Evolutionary conservation across 2,329 filamentous ascomycete genomes (phyloP).

Genomic region (Septoria linicola): DNA sequence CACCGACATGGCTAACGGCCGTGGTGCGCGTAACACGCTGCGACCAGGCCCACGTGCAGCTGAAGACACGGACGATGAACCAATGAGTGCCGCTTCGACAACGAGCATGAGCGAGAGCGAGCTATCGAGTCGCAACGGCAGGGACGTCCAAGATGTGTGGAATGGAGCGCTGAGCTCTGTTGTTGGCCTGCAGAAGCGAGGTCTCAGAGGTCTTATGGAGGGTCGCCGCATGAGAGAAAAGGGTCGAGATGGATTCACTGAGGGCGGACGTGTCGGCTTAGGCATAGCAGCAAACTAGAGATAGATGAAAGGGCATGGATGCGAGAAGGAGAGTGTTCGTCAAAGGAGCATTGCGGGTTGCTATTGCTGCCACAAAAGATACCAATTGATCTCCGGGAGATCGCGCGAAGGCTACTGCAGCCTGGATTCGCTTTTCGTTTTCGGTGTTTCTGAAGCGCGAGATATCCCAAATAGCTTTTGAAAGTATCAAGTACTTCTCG

Average conservation of each 20-base stretch:
- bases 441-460: neutral
- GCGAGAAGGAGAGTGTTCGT: neutral
- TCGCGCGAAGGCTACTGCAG: too few relatives aligned
- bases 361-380: slow-evolving; percentile 1
- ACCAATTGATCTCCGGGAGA: neutral
- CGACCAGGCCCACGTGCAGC: slow-evolving; percentile 37
- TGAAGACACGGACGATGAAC: slow-evolving; percentile 39
- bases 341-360: neutral
- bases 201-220: slow-evolving; percentile 90
- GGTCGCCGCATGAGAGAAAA: slow-evolving; percentile 80
- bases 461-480: slow-evolving; percentile 5
- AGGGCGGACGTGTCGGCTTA: slow-evolving; percentile 38
- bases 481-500: too few relatives aligned
- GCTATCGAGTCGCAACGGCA: slow-evolving; percentile 40
- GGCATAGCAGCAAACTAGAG: slow-evolving; percentile 34
- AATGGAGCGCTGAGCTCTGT: slow-evolving; percentile 78
- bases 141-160: slow-evolving; percentile 67
- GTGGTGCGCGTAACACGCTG: slow-evolving; percentile 38
- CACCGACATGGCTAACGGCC: slow-evolving; percentile 48
- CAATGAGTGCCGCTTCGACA: slow-evolving; percentile 38
- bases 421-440: neutral
- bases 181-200: slow-evolving; percentile 92
- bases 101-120: slow-evolving; percentile 38
- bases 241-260: slow-evolving; percentile 41
- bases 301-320: neutral